Conservation (phyloP, 106 monocot genomes). For the Dioscorea zingiberensis region DNA sequence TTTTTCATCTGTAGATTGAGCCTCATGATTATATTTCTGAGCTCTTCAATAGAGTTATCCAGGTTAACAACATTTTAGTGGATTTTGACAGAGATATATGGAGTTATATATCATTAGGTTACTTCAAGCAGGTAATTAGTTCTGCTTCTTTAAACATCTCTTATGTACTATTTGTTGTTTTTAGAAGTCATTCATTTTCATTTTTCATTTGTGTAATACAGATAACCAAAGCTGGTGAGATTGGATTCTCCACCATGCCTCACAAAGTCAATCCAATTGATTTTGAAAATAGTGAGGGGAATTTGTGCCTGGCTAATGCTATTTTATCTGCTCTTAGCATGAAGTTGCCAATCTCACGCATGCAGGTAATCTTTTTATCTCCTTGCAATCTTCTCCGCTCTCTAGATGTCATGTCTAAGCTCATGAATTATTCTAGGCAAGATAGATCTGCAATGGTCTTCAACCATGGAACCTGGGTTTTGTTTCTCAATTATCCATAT, state of each 20-base stretch:
- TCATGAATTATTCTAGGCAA: too few species aligned
- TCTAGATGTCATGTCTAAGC: too few species aligned
- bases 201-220: conserved; percentile 7
- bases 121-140: conserved; percentile 80
- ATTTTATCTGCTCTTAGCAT: conserved; percentile 54
- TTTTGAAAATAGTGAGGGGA: conserved; percentile 98
- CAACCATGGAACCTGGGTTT: too few species aligned
- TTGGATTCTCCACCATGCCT: conserved; percentile 98
- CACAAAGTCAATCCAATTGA: conserved; percentile 99
- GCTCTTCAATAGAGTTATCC: conserved; percentile 57
- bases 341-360: conserved; percentile 80
- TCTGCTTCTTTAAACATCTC: not conserved
- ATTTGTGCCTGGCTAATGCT: conserved; percentile 64
- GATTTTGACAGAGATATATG: conserved; percentile 93
- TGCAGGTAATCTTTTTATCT: conserved; percentile 54
- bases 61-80: conserved; percentile 72
- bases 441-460: too few species aligned
- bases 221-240: conserved; percentile 73
- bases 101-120: conserved; percentile 90
- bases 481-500: too few species aligned
- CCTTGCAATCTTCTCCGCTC: not conserved
- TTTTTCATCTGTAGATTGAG: conserved; percentile 71
- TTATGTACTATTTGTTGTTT: not conserved
- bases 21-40: conserved; percentile 93
- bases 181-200: not conserved